Percentiles rank a stretch among this genome's conserved stretches.
These are phyloP conservation scores for Beta vulgaris DNA, from an alignment of 148 eudicot species.

Conservation along the genomic window DNA sequence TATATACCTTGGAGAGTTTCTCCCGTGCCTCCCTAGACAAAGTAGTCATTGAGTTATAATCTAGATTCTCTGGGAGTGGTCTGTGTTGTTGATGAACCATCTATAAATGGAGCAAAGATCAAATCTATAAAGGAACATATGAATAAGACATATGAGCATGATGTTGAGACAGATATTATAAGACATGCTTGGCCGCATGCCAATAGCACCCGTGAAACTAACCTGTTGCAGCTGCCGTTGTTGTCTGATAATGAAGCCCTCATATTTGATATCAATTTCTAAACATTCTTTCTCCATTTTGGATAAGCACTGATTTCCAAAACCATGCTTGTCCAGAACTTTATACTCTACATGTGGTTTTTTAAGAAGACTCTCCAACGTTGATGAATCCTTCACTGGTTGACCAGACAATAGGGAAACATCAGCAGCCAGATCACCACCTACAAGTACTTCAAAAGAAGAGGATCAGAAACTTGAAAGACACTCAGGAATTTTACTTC, in stretches of 20 bases:
- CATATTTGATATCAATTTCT: constrained; percentile 93
- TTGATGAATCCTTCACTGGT: constrained; percentile 70
- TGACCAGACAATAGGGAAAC: constrained; percentile 63
- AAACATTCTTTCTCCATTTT: constrained; percentile 88
- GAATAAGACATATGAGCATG: constrained; percentile 8
- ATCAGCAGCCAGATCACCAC: constrained; percentile 76
- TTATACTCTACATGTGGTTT: constrained; percentile 85
- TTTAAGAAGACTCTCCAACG: constrained; percentile 84
- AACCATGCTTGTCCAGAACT: constrained; percentile 88
- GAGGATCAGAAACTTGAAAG: background rate
- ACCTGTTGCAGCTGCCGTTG: constrained; percentile 88
- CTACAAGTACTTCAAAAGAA: constrained; percentile 37
- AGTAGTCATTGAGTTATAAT: constrained; percentile 78
- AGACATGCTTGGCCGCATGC: background rate
- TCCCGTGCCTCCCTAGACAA: constrained; percentile 91
- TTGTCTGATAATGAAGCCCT: constrained; percentile 91
- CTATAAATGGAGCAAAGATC: constrained; percentile 35
- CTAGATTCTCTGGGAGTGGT: constrained; percentile 79
- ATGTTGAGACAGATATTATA: background rate
- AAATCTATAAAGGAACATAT: constrained; percentile 11
- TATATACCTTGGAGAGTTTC: constrained; percentile 82
- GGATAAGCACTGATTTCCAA: constrained; percentile 60
- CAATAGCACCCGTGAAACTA: constrained; percentile 6
- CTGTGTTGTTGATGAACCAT: constrained; percentile 89
- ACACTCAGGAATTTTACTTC: background rate